Percentiles rank a stretch among this genome's conserved stretches.
Conservation (phyloP, 345 rosid species). For the Eucalyptus camaldulensis region DNA sequence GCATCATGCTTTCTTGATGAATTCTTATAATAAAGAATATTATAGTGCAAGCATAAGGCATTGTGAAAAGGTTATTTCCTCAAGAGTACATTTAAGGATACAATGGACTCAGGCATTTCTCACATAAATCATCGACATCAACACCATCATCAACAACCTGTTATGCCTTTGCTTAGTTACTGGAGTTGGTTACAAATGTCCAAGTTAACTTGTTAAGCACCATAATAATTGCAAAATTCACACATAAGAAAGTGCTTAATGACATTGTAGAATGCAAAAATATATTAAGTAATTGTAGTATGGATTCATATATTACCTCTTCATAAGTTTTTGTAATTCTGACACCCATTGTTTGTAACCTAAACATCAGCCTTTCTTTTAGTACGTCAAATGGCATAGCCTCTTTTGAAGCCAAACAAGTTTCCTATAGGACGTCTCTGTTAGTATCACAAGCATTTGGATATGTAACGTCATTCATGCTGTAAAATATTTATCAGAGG, state of each 20-base stretch:
- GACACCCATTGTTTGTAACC: slow-evolving; percentile 72
- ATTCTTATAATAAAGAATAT: neutral
- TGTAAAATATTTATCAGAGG: neutral
- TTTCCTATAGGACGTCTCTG: slow-evolving; percentile 47
- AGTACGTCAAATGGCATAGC: slow-evolving; percentile 79
- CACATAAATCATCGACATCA: neutral
- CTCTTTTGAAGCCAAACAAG: slow-evolving; percentile 93
- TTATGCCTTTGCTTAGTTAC: neutral
- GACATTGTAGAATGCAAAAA: neutral
- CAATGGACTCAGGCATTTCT: neutral
- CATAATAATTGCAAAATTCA: neutral
- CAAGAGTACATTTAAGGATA: neutral
- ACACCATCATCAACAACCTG: neutral
- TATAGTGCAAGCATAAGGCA: neutral
- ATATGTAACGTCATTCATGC: neutral
- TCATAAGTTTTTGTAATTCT: slow-evolving; percentile 57
- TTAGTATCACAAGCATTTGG: neutral
- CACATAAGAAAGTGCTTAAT: neutral
- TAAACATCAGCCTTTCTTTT: slow-evolving; percentile 62
- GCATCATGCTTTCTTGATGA: neutral
- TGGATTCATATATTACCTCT: slow-evolving; percentile 42
- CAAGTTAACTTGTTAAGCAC: neutral
- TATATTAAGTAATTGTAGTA: neutral
- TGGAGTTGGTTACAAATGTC: neutral
- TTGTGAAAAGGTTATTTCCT: neutral